A percentile compares a stretch with the other conserved stretches of the same genome.
These are phyloP conservation scores for Castanospermum australe DNA, from an alignment of 306 rosid species.

Conservation along the genomic window DNA sequence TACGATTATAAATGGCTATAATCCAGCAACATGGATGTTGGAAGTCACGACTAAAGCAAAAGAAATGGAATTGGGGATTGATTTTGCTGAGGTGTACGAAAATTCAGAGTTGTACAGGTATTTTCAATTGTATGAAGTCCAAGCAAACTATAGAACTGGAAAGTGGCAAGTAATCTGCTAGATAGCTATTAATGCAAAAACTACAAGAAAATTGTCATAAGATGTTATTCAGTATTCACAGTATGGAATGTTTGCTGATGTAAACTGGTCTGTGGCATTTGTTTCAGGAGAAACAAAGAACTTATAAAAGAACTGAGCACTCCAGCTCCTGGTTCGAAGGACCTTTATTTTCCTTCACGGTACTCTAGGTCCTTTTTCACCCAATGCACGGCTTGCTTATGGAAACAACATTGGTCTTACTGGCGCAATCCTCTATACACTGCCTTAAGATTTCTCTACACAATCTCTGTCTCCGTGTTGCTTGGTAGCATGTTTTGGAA, in stretches of 20 bases:
- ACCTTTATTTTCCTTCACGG: conserved; percentile 38
- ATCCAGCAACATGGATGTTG: conserved; percentile 54
- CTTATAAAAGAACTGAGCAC: conserved; percentile 45
- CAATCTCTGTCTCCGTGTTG: conserved; percentile 30
- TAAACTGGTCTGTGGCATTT: background rate
- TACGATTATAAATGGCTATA: conserved; percentile 36
- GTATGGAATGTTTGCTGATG: background rate
- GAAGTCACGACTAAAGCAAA: conserved; percentile 35
- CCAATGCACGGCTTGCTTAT: conserved; percentile 55
- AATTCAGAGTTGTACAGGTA: conserved; percentile 42
- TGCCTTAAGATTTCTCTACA: conserved; percentile 39
- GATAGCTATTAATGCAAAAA: background rate
- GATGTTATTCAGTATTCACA: background rate
- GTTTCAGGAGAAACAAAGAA: conserved; percentile 49
- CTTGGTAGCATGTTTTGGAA: conserved; percentile 50
- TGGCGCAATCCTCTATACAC: conserved; percentile 54
- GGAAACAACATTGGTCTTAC: conserved; percentile 60
- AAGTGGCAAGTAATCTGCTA: background rate
- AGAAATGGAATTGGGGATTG: conserved; percentile 39
- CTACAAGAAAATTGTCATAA: background rate
- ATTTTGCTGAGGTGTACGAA: conserved; percentile 38
- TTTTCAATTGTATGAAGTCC: background rate
- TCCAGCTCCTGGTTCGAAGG: conserved; percentile 34
- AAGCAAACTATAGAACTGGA: background rate
- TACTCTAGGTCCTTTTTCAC: conserved; percentile 39